These are phyloP conservation scores for Wickerhamomyces sp. DNA, from an alignment of 1,139 yeast genomes.

Conservation along the genomic window DNA sequence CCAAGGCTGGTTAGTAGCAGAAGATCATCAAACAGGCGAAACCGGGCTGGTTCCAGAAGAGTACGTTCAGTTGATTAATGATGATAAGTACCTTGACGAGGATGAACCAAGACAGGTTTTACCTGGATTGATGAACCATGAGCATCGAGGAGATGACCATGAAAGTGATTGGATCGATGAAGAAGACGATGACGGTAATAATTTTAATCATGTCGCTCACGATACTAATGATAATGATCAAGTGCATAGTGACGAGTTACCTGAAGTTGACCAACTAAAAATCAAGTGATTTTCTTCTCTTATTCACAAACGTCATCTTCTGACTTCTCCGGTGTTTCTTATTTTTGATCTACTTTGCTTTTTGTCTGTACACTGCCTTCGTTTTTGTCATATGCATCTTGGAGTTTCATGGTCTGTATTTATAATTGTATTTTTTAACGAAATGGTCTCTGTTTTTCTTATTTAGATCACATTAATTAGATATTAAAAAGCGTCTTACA, in stretches of 20 bases:
- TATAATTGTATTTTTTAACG: too few relatives aligned
- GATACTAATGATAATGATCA: not conserved
- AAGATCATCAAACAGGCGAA: slow-evolving; percentile 70
- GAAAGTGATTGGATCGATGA: slow-evolving; percentile 39
- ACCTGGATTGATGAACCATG: slow-evolving; percentile 36
- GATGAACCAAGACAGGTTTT: slow-evolving; percentile 46
- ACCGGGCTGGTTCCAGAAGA: slow-evolving; percentile 96
- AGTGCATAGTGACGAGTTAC: slow-evolving; percentile 5
- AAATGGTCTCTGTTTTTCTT: too few relatives aligned
- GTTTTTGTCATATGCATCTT: not conserved
- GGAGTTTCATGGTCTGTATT: not conserved
- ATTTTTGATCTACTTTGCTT: not conserved
- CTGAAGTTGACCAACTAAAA: slow-evolving; percentile 9
- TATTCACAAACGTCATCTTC: too few relatives aligned
- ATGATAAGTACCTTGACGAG: slow-evolving; percentile 22
- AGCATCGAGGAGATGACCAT: slow-evolving; percentile 18
- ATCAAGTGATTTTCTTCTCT: too few relatives aligned
- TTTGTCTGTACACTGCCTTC: not conserved
- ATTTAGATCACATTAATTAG: too few relatives aligned
- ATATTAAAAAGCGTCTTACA: too few relatives aligned
- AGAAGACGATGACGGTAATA: slow-evolving; percentile 25
- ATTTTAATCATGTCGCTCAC: too few relatives aligned
- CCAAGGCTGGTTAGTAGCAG: slow-evolving; percentile 98
- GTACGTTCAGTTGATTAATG: slow-evolving; percentile 60
- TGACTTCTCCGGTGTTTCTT: too few relatives aligned